Evolutionary conservation across 2,329 filamentous ascomycete species (phyloP).

Genomic region (Penicillium digitatum): DNA sequence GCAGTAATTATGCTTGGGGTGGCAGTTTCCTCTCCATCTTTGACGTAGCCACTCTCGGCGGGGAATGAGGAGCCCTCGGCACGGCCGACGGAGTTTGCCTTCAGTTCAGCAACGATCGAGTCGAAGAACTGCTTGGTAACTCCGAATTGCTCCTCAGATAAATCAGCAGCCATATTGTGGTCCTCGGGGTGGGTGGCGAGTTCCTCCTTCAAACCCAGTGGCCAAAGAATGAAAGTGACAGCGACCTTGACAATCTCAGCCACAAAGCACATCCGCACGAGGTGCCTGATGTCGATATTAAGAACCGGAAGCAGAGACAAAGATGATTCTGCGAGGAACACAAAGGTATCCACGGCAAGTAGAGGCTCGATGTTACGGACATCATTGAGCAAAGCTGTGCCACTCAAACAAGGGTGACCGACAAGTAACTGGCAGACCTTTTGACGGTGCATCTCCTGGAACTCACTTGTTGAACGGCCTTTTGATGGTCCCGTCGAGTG

Average conservation of each 20-base stretch:
- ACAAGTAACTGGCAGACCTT: conserved; percentile 75
- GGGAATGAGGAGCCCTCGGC: conserved; percentile 35
- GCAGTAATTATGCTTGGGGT: conserved; percentile 33
- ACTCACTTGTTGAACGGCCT: conserved; percentile 58
- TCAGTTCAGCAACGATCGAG: conserved; percentile 37
- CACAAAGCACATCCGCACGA: conserved; percentile 81
- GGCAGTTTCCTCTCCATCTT: conserved; percentile 35
- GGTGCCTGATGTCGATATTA: conserved; percentile 68
- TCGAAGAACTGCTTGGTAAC: conserved; percentile 37
- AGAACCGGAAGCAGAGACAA: conserved; percentile 66
- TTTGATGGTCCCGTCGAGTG: conserved; percentile 57
- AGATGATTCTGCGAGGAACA: conserved; percentile 73
- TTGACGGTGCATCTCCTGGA: conserved; percentile 62
- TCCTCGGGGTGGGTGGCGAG: conserved; percentile 29
- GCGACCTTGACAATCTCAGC: conserved; percentile 85
- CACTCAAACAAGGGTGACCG: conserved; percentile 45
- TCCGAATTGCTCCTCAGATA: conserved; percentile 29
- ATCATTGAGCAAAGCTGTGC: conserved; percentile 33
- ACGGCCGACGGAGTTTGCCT: conserved; percentile 35
- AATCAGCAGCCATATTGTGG: conserved; percentile 25
- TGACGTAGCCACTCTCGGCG: conserved; percentile 37
- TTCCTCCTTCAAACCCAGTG: conserved; percentile 36
- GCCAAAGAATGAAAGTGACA: conserved; percentile 49
- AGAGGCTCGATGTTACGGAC: conserved; percentile 41
- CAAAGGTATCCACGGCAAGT: conserved; percentile 38